Conservation (phyloP, 2,329 filamentous ascomycete species). For the Arthrobotrys iridis region DNA sequence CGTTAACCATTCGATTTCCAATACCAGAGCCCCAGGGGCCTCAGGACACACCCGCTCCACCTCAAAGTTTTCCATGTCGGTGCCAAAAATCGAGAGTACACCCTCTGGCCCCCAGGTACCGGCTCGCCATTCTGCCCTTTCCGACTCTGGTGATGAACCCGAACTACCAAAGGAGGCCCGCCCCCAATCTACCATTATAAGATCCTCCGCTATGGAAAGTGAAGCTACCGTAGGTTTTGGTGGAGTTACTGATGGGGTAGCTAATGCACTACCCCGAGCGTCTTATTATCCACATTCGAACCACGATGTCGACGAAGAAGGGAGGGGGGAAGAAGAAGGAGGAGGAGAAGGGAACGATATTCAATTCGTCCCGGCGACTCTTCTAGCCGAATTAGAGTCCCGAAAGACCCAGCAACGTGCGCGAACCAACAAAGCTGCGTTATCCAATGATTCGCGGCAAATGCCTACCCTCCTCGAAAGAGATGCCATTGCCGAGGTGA, state of each 20-base stretch:
- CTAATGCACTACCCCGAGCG: conserved; percentile 11
- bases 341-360: conserved; percentile 59
- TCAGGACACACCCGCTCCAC: conserved; percentile 21
- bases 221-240: neutral
- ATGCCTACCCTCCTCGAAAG: conserved; percentile 84
- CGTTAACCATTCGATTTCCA: conserved; percentile 37
- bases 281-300: conserved; percentile 49
- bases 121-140: neutral
- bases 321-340: conserved; percentile 41
- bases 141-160: conserved; percentile 1
- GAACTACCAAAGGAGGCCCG: neutral
- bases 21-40: neutral
- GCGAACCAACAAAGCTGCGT: conserved; percentile 66
- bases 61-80: conserved; percentile 31
- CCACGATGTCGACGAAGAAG: conserved; percentile 14
- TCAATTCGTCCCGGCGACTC: conserved; percentile 75
- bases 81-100: conserved; percentile 6
- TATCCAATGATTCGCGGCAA: conserved; percentile 70
- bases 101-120: neutral
- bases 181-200: neutral
- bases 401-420: conserved; percentile 88
- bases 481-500: conserved; percentile 86
- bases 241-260: neutral
- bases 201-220: conserved; percentile 4
- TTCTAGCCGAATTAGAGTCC: conserved; percentile 89